Conservation (phyloP, 208 protist genomes). For the Trypanosoma scelopori region DNA sequence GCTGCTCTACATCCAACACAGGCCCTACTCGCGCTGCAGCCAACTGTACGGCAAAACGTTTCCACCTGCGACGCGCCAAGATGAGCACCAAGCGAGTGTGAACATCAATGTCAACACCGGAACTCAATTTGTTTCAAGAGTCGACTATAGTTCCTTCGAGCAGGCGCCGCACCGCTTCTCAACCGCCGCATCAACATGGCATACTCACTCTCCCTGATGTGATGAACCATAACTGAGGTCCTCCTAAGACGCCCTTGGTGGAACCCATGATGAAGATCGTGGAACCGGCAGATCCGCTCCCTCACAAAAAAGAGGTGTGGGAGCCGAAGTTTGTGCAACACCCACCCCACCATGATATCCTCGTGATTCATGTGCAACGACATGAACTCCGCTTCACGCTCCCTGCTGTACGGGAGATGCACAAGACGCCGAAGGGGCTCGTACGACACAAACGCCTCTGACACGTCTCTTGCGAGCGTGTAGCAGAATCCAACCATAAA, state of each 20-base stretch:
- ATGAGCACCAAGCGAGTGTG: too few species aligned
- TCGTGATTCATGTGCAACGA: not conserved
- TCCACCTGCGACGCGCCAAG: too few species aligned
- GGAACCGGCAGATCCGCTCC: constrained; percentile 5
- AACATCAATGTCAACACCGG: too few species aligned
- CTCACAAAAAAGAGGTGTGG: not conserved
- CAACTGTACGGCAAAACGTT: too few species aligned
- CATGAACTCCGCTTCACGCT: not conserved
- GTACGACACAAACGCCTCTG: not conserved
- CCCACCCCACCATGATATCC: constrained; percentile 1
- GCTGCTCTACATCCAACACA: too few species aligned
- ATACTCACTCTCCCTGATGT: constrained; percentile 7
- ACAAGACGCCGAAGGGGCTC: not conserved
- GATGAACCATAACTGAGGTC: constrained; percentile 5
- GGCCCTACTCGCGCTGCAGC: too few species aligned
- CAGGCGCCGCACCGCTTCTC: not conserved
- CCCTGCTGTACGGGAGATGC: constrained; percentile 7
- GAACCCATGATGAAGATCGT: constrained; percentile 1
- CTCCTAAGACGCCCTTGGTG: not conserved
- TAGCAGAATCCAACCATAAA: too few species aligned
- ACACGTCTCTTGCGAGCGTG: too few species aligned
- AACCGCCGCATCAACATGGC: not conserved
- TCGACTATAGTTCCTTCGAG: too few species aligned
- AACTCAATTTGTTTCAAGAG: too few species aligned
- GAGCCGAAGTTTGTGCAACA: not conserved